Evolutionary conservation across 495 filamentous ascomycete species (phyloP), one percentile per base, ranked within the genome.

Genomic region (Daldinia caldariorum): DNA sequence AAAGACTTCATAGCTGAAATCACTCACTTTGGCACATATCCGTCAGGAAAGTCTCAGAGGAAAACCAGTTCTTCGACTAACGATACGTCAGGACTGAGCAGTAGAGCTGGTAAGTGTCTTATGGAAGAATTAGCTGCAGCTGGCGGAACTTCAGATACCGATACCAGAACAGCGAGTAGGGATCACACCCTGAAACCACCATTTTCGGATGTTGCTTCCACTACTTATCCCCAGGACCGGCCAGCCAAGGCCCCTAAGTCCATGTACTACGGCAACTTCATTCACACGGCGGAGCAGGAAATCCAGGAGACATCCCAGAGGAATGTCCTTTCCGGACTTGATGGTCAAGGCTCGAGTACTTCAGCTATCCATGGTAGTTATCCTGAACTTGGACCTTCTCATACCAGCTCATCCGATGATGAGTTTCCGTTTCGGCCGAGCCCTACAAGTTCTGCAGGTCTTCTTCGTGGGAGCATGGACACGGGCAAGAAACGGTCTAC

Each of bases 281-380:
- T 18, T 16, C 12, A 29, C 7, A 29, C n/a, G n/a, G 6, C 22
- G 22, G 31, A 6, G 14, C 56, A 47, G 26, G 29, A 53, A 16
- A 29, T 5, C 4, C 56, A 20, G 4, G 3, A 3, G 13, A n/a
- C 35, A 14, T 32, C n/a, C 47, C 60, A n/a, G 6, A 47, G 29
- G 12, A 4, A 54, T 54, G 16, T 31, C 16, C 37, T 49, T 14
- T 54, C 56, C 49, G 58, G 58, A 10, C 26, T 71, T 32, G 57
- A 69, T 51, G 66, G 63, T 4, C 60, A 73, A 16, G 37, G 31
- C 8, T 67, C 69, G 18, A 61, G 67, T 22, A 65, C 68, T 6
- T 72, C 74, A 20, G 68, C 64, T 59, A 53, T 76, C 31, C 56
- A 54, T 32, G 58, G 68, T 12, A 75, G 64, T 26, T 69, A 50